phyloP scores from a whole-genome alignment of 192 early-diverging fungal genomes.

The Dissophora globulifera region DNA sequence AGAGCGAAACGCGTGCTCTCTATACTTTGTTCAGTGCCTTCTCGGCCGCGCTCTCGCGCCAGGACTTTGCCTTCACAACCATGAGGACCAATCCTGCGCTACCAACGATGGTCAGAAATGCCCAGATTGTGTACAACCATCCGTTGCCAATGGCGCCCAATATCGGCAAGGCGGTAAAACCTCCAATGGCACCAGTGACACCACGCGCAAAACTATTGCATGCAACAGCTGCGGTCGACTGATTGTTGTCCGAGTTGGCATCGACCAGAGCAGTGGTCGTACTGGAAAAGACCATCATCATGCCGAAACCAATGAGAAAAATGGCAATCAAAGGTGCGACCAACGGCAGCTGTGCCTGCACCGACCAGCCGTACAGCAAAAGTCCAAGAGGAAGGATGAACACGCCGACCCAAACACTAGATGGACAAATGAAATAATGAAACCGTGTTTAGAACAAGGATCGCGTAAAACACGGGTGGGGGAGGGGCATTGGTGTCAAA shows the following conservation, averaged over 20 bases:
- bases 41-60: slow-evolving; percentile 26
- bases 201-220: slow-evolving; percentile 51
- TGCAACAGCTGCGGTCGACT: slow-evolving; percentile 37
- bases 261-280: slow-evolving; percentile 40
- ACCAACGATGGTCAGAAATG: slow-evolving; percentile 24
- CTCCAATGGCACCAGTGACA: slow-evolving; percentile 26
- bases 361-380: slow-evolving; percentile 48
- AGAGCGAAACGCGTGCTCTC: too few species aligned
- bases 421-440: too few species aligned
- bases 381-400: slow-evolving; percentile 36
- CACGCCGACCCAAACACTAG: slow-evolving; percentile 49
- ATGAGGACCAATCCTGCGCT: slow-evolving; percentile 13
- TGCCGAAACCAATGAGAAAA: slow-evolving; percentile 37
- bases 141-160: slow-evolving; percentile 26
- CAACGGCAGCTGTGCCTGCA: slow-evolving; percentile 13
- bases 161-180: slow-evolving; percentile 28
- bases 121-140: slow-evolving; percentile 48
- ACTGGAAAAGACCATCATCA: slow-evolving; percentile 47
- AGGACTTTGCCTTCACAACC: slow-evolving; percentile 21
- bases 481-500: too few species aligned
- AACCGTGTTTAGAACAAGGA: too few species aligned
- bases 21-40: slow-evolving; percentile 28
- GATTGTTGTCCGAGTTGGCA: slow-evolving; percentile 45
- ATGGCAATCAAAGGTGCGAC: slow-evolving; percentile 16
- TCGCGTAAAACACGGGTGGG: too few species aligned